phyloP scores from a whole-genome alignment of 192 early-diverging fungal genomes.

The Thamnidium elegans region DNA sequence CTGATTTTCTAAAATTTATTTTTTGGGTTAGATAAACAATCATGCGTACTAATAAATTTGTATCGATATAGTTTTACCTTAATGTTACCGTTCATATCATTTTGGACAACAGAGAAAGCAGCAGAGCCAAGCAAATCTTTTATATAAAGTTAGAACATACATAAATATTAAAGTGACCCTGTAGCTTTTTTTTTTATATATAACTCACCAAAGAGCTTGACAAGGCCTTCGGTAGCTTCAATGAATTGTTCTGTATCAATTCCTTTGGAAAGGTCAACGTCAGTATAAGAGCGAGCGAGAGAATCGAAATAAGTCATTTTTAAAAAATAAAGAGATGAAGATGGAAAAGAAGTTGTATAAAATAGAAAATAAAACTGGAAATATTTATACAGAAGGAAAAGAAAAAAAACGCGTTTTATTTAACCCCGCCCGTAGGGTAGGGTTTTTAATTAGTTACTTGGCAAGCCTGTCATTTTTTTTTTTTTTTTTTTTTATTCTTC shows the following conservation, averaged over 20 bases:
- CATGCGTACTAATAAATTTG: background rate
- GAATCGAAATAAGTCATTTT: constrained; percentile 58
- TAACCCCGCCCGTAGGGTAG: too few relatives aligned
- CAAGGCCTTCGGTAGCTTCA: constrained; percentile 73
- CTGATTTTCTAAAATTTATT: constrained; percentile 69
- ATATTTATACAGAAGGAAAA: background rate
- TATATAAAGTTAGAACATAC: background rate
- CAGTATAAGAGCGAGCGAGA: constrained; percentile 60
- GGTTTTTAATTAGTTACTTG: too few relatives aligned
- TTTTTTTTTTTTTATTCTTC: too few relatives aligned
- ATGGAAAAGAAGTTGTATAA: background rate
- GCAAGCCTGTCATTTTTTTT: too few relatives aligned
- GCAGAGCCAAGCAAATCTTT: constrained; percentile 63
- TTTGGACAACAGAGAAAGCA: constrained; percentile 85
- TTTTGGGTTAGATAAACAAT: too few relatives aligned
- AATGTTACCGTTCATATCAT: constrained; percentile 92
- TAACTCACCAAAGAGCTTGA: constrained; percentile 67
- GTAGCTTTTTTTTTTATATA: background rate
- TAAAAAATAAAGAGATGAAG: background rate
- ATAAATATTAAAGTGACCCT: background rate
- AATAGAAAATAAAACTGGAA: background rate
- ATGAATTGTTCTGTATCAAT: constrained; percentile 77
- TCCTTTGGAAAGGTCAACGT: constrained; percentile 63
- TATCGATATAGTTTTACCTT: constrained; percentile 46
- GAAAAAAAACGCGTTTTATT: constrained; percentile 2